Conservation (phyloP, 1,284 basidiomycete genomes). For the Chondrostereum purpureum region DNA sequence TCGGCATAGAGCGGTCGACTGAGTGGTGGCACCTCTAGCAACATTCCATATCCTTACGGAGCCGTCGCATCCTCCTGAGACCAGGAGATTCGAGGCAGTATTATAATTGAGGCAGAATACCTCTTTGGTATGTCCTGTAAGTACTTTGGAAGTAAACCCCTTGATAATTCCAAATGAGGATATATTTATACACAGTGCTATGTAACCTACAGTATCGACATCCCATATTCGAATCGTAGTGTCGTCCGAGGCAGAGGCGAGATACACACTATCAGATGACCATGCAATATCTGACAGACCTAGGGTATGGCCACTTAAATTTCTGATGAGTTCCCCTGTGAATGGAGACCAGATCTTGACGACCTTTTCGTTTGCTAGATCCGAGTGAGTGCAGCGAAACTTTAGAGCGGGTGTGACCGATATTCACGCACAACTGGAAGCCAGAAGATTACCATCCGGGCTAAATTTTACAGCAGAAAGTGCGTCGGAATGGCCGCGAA, state of each 20-base stretch:
- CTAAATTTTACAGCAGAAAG: constrained; percentile 83
- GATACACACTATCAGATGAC: constrained; percentile 74
- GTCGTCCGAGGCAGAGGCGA: constrained; percentile 90
- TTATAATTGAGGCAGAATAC: constrained; percentile 94
- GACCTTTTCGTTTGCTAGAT: constrained; percentile 62
- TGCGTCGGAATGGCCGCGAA: constrained; percentile 68
- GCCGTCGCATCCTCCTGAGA: constrained; percentile 90
- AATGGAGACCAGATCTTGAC: constrained; percentile 78
- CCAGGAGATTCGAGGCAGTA: constrained; percentile 79
- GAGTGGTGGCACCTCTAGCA: constrained; percentile 49
- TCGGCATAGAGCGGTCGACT: not conserved
- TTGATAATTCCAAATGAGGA: constrained; percentile 22
- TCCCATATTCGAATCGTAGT: constrained; percentile 82
- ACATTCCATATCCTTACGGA: constrained; percentile 92
- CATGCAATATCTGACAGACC: constrained; percentile 87
- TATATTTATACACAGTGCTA: constrained; percentile 8
- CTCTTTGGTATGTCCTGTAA: constrained; percentile 81
- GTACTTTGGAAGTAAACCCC: constrained; percentile 60
- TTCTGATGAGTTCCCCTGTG: constrained; percentile 70
- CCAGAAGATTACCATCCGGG: constrained; percentile 73
- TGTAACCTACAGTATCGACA: constrained; percentile 59
- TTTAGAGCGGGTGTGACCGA: not conserved
- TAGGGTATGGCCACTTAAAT: constrained; percentile 67
- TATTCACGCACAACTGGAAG: constrained; percentile 60
- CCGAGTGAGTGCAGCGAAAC: constrained; percentile 2